Evolutionary conservation across 768 basidiomycete genomes (phyloP).

Genomic region (Leccinum broughii): DNA sequence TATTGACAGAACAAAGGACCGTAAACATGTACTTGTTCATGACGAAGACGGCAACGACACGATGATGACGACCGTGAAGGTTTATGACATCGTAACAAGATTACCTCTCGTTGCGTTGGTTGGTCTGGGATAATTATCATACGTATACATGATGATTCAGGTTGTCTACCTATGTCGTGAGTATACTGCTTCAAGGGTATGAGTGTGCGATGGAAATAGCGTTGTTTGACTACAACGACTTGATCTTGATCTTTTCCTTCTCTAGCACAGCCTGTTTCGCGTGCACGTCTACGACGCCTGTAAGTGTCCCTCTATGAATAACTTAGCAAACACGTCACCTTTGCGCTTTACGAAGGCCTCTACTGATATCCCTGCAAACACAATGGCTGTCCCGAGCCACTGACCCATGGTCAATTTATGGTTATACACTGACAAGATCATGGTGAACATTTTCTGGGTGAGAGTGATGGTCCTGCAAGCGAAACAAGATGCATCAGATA

Average conservation of each 20-base stretch:
- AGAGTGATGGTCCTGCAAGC: constrained; percentile 82
- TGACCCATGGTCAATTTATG: constrained; percentile 83
- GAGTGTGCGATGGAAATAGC: neutral
- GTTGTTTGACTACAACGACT: constrained; percentile 54
- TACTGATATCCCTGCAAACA: constrained; percentile 93
- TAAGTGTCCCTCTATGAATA: constrained; percentile 5
- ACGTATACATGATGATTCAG: constrained; percentile 23
- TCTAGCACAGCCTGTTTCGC: constrained; percentile 78
- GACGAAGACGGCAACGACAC: constrained; percentile 34
- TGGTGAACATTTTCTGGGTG: constrained; percentile 96
- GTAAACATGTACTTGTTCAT: constrained; percentile 42
- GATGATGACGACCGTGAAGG: constrained; percentile 34
- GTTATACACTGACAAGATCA: constrained; percentile 94
- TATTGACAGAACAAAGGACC: constrained; percentile 39
- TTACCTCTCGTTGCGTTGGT: neutral
- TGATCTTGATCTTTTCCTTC: constrained; percentile 82
- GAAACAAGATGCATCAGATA: constrained; percentile 3
- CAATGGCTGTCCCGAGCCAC: constrained; percentile 89
- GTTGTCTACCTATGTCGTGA: constrained; percentile 17
- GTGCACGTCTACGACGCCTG: constrained; percentile 61
- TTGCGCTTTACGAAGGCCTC: constrained; percentile 90
- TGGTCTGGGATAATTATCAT: constrained; percentile 21
- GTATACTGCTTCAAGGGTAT: constrained; percentile 19
- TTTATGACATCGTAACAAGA: constrained; percentile 13
- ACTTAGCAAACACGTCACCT: constrained; percentile 47